phyloP scores from a whole-genome alignment of 140 eudicot species.

The Cichorium intybus region DNA sequence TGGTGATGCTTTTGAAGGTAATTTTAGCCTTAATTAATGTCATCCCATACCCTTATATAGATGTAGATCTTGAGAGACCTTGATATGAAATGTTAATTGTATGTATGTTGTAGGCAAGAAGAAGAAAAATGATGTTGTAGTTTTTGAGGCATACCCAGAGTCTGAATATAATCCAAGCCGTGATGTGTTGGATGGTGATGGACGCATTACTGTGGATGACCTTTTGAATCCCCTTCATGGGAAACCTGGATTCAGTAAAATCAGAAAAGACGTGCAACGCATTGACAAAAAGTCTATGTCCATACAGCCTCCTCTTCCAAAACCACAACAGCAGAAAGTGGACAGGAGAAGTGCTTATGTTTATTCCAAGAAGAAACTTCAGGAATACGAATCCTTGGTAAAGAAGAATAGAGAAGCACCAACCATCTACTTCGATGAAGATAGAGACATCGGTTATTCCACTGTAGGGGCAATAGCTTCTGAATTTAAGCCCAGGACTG shows the following conservation, averaged over 20 bases:
- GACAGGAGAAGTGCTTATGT: constrained; percentile 60
- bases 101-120: constrained; percentile 50
- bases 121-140: constrained; percentile 45
- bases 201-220: constrained; percentile 68
- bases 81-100: not conserved
- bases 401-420: constrained; percentile 96
- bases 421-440: constrained; percentile 65
- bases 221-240: constrained; percentile 81
- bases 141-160: constrained; percentile 80
- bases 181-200: constrained; percentile 69
- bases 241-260: constrained; percentile 59
- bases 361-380: constrained; percentile 49
- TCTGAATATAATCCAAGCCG: constrained; percentile 85
- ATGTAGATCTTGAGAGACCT: too few species aligned
- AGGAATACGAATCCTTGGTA: constrained; percentile 59
- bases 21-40: not conserved
- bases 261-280: constrained; percentile 50
- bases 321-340: constrained; percentile 55
- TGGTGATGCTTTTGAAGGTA: constrained; percentile 81
- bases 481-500: constrained; percentile 86
- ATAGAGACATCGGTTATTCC: constrained; percentile 51
- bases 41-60: too few species aligned
- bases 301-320: constrained; percentile 70
- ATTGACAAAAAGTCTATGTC: constrained; percentile 57
- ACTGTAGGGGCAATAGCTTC: constrained; percentile 95